Evolutionary conservation across 192 early-diverging fungal species (phyloP), one percentile per base, ranked within the genome.

Genomic region (Kickxella alabastrina): DNA sequence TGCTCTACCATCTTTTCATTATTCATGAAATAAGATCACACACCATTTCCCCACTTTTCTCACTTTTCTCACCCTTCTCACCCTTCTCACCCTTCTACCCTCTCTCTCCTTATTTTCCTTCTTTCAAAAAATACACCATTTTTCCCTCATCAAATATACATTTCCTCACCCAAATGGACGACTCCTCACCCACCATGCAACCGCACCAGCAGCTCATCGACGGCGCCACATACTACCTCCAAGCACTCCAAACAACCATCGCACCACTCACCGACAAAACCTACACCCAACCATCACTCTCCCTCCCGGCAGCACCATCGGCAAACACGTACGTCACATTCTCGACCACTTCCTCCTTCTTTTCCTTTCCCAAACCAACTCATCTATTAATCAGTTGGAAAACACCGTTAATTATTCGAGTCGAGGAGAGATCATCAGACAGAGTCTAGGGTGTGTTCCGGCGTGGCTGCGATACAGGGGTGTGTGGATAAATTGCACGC

Each of bases 261-360:
- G 26, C 38, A 7, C 15, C 18, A 13, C 49, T 76, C 14, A 28
- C 29, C 37, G 68, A 57, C 43, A 27, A 9, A 4, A 34, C 35
- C 4, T 77, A 76, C 51, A 64, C 59, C 1, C 46, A 37, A 3
- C 51, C 46, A 14, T 80, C 78, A 1, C 6, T 10, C 1, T 62
- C 63, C 1, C 77, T 10, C 74, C 78, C 2, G 65, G 66, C 0
- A 77, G 78, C 55, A 80, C 78, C n/a, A 73, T 80, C 3, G 78
- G 78, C 40, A 80, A 80, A 58, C 78, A 80, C 18, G 64, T 80
- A 7, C 78, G 78, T n/a, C 78, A 80, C 37, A 25, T 80, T 6
- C 59, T 73, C 10, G 78, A 80, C 37, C 78, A 80, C 55, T 80
- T 73, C 42, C 14, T 35, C 10, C 42, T 77, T 35, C 54, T 80